Evolutionary conservation across 2,329 filamentous ascomycete species (phyloP).

Genomic region (Cytospora leucostoma): DNA sequence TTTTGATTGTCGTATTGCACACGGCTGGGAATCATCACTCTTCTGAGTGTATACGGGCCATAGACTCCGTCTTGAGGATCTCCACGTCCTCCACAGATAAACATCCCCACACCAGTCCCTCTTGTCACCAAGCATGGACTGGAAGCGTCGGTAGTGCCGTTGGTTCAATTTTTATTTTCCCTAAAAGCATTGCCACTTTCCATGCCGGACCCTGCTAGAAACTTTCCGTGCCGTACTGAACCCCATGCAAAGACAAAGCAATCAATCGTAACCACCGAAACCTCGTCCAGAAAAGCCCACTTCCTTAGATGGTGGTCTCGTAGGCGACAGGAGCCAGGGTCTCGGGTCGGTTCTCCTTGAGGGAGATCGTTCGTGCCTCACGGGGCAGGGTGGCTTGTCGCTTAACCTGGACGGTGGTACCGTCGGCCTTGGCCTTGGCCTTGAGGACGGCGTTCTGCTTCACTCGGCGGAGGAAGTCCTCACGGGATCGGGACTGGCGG

Average conservation of each 20-base stretch:
- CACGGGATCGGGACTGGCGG: constrained; percentile 87
- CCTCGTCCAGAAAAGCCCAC: constrained; percentile 30
- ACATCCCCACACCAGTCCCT: constrained; percentile 25
- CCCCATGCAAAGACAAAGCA: constrained; percentile 39
- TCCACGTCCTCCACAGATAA: constrained; percentile 8
- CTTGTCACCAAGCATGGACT: constrained; percentile 16
- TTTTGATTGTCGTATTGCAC: constrained; percentile 24
- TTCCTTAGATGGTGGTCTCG: constrained; percentile 92
- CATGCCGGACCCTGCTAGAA: constrained; percentile 38
- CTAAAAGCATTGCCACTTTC: constrained; percentile 38
- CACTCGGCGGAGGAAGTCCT: constrained; percentile 94
- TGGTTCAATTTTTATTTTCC: constrained; percentile 38
- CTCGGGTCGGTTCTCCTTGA: constrained; percentile 84
- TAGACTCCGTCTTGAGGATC: constrained; percentile 7
- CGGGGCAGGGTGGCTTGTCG: constrained; percentile 80
- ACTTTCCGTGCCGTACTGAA: constrained; percentile 40
- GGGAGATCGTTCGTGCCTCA: constrained; percentile 75
- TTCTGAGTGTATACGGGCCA: constrained; percentile 10
- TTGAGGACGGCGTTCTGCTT: constrained; percentile 94
- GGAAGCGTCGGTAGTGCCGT: constrained; percentile 30
- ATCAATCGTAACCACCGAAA: constrained; percentile 33
- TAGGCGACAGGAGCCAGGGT: constrained; percentile 90
- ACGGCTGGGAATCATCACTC: constrained; percentile 6
- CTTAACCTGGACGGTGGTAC: constrained; percentile 89
- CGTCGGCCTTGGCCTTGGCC: constrained; percentile 89